These are phyloP conservation scores for Onygenales sp. DNA, from an alignment of 2,329 filamentous ascomycete genomes.

Conservation along the genomic window DNA sequence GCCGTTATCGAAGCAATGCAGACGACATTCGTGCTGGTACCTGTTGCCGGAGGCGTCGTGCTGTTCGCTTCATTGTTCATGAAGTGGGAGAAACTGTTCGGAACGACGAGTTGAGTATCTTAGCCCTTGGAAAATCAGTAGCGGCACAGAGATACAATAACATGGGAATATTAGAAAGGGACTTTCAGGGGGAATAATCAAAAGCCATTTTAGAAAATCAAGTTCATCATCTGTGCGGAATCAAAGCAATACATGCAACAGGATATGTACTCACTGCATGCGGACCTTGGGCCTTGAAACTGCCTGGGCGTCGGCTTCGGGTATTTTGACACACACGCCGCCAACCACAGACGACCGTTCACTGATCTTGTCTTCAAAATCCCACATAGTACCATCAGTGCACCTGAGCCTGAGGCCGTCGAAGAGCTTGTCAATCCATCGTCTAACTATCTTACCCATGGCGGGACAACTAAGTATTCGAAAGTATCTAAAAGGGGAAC, in stretches of 20 bases:
- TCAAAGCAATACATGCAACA: not conserved
- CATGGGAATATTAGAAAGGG: too few species aligned
- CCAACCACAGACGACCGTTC: not conserved
- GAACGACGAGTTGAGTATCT: not conserved
- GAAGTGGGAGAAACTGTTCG: not conserved
- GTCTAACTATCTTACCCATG: not conserved
- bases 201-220: too few species aligned
- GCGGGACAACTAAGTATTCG: not conserved
- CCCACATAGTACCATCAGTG: not conserved
- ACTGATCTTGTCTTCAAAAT: not conserved
- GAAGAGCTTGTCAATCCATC: not conserved
- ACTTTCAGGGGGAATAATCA: not conserved
- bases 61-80: not conserved
- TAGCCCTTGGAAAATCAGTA: too few species aligned
- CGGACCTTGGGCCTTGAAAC: not conserved
- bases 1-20: not conserved
- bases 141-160: too few species aligned
- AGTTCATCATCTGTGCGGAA: too few species aligned
- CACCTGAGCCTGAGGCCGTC: not conserved
- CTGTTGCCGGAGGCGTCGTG: not conserved
- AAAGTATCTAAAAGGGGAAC: not conserved
- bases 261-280: not conserved
- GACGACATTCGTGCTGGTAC: not conserved
- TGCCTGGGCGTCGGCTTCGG: not conserved
- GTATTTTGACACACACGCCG: not conserved